Evolutionary conservation across 345 rosid genomes (phyloP), one percentile per base, ranked within the genome.

Genomic region (Cardamine occulta): DNA sequence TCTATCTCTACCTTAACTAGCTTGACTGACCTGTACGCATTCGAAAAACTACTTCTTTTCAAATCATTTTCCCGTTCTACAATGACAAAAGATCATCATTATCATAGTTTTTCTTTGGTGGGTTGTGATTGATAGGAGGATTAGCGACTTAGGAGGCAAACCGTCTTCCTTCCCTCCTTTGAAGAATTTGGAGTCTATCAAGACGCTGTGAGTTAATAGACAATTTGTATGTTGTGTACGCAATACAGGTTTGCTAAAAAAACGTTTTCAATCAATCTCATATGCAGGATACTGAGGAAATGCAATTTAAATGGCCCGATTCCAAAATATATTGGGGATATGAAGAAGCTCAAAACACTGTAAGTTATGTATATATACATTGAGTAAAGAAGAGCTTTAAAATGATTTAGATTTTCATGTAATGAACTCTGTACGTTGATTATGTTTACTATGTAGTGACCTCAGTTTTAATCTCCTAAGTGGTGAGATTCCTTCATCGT

Each of bases 401-500:
- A 6, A 54, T 69, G 45, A 53, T 60, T 40, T 44, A n/a, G 29
- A 7, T 23, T 19, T 32, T 9, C 65, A 26, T 63, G 53, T 45
- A 19, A 37, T 47, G 28, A 63, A 37, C 26, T 70, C 7, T 63
- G 23, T 61, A 55, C 18, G 35, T 44, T 64, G 45, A 18, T 60
- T n/a, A 21, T 80, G 51, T 63, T 11, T 68, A 35, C 58, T 13
- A 6, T 88, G 85, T 79, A 93, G 97, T 73, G 98, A 93, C 78
- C 87, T 93, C 66, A 93, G 93, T 80, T 91, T 85, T 77, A 93
- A 93, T 72, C 83, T 77, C 69, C 72, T 93, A 72, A 88, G 81
- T 12, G 93, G 97, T 63, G 81, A 82, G 80, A 82, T 93, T 84
- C 97, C 97, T 3, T 2, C 76, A 42, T 80, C 91, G 11, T 93